Evolutionary conservation across 2,329 filamentous ascomycete genomes (phyloP), one percentile per base, ranked within the genome.

Genomic region (Metarhizium brunneum): DNA sequence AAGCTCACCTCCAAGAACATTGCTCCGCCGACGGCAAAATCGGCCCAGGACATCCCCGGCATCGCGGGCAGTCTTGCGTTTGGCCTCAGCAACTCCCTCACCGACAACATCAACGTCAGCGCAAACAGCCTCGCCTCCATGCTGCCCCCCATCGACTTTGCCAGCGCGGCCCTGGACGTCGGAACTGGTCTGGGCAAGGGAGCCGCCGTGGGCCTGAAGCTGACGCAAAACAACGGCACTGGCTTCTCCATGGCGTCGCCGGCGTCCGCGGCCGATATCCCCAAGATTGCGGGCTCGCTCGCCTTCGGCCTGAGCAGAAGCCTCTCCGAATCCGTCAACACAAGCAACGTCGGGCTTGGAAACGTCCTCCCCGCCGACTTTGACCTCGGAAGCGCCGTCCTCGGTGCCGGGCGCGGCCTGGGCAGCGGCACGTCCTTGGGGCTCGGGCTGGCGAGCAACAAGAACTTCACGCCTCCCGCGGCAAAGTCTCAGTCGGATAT

Each of bases 381-480:
- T 40, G 57, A 56, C 49, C 20, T 59, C 16, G 56, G 54, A 4
- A 55, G 53, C 10, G 47, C 57, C 25, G 60, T 58, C 4, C 56
- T 59, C 8, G 50, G 53, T 6, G 45, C 58, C n/a, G 60, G 54
- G 14, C 54, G 54, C 14, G 60, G 58, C 25, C 40, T 62, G 4
- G 61, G 61, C 35, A 51, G 42, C 47, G 61, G 61, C 16, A 52
- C 59, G 16, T 45, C 53, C 11, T 54, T 49, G 13, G 60, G 60
- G 2, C 56, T 65, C 14, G 59, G 56, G 47, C 45, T 57, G 38
- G 29, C 57, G 13, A 32, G 52, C 43, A 56, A 36, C 38, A 49
- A 48, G 32, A 53, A 53, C 29, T n/a, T 55, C n/a, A 50, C 43
- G 13, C 55, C 56, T 13, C 53, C 48, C 5, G 25, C 13, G 2